Evolutionary conservation across 176 grass and related monocot genomes (phyloP), one percentile per base, ranked within the genome.

Genomic region (Eremochloa ophiuroides): DNA sequence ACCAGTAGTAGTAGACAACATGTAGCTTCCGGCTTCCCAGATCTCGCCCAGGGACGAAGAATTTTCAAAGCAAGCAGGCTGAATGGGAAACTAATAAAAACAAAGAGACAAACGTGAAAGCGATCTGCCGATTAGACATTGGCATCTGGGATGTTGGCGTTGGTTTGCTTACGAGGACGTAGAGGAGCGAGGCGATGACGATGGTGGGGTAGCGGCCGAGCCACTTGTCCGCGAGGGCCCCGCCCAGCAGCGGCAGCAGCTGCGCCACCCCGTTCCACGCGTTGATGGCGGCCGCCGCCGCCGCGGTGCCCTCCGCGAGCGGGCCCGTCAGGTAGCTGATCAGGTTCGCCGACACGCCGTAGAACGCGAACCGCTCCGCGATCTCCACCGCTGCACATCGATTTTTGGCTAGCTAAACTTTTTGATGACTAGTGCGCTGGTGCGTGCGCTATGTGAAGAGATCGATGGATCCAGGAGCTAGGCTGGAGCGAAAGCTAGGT

Each of bases 291-390:
- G 86, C 38, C 28, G 90, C 86, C 6, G 90, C 90, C 74, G 66
- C 63, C 18, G 90, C 90, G n/a, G 44, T 88, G 43, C 68, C 56
- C 38, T 86, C 79, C 1, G 79, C 78, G 27, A 92, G 86, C 62
- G 90, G 86, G 8, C 90, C 90, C 27, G 90, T 92, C 74, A 92
- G 83, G 79, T 89, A 92, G 86, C 29, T 88, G 75, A 92, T 86
- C 55, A 92, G 80, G 74, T 92, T 92, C 74, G 43, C 7, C 66
- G 86, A 76, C 28, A 92, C 74, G 0, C 90, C 90, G 79, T 80
- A 83, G 86, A 76, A 92, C n/a, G 90, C 17, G 75, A 86, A 92
- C 4, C 83, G 44, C 83, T 92, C 86, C 28, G 80, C 74, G 62
- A 92, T 86, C 90, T 89, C 86, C 83, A 89, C 86, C 79, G 79